phyloP scores from a whole-genome alignment of 2,329 filamentous ascomycete species.

The Blastomyces parvus region DNA sequence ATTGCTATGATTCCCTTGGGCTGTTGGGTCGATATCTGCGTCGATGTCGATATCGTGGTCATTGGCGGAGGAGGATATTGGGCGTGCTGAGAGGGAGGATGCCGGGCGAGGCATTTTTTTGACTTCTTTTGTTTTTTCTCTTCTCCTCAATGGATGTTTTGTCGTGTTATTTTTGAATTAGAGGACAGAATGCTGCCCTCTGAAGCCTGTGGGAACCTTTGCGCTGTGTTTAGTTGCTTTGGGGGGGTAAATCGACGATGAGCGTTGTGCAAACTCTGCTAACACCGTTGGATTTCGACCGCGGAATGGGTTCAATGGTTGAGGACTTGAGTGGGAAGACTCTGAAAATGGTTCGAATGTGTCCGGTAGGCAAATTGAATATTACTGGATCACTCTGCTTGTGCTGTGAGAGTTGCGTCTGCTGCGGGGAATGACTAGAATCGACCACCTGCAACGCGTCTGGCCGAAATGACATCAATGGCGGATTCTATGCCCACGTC shows the following conservation, averaged over 20 bases:
- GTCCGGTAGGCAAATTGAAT: neutral
- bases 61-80: constrained; percentile 23
- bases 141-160: neutral
- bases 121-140: neutral
- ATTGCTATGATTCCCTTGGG: neutral
- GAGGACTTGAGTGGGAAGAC: neutral
- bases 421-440: neutral
- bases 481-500: neutral
- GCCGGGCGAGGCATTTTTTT: constrained; percentile 13
- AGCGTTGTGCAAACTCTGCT: no score
- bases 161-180: neutral
- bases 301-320: neutral
- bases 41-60: constrained; percentile 35
- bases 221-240: no score
- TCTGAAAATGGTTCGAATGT: neutral
- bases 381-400: neutral
- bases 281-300: neutral
- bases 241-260: no score
- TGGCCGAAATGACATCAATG: neutral
- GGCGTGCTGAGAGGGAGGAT: constrained; percentile 8
- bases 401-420: neutral
- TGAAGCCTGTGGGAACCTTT: neutral
- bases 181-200: neutral
- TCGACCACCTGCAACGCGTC: neutral
- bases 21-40: neutral